Percentiles rank a stretch among this genome's conserved stretches.
These are phyloP conservation scores for Liquidambar formosana DNA, from an alignment of 164 flowering plant genomes.

Conservation along the genomic window DNA sequence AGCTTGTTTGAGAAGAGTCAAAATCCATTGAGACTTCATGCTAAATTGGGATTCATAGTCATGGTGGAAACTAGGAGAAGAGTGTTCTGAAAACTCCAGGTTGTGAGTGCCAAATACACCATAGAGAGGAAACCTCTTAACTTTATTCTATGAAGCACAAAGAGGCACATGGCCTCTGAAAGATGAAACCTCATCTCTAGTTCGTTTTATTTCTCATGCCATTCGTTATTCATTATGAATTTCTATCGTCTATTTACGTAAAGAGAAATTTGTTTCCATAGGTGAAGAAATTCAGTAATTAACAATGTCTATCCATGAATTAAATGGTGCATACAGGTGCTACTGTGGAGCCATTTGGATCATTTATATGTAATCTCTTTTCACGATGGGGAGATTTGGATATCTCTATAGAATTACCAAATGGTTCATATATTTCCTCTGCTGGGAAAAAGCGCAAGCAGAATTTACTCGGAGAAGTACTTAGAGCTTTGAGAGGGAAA, in stretches of 20 bases:
- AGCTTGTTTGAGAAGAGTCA: no score
- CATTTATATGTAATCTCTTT: constrained; percentile 86
- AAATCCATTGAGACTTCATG: no score
- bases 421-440: constrained; percentile 45
- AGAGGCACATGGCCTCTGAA: not conserved
- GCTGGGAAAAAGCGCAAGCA: constrained; percentile 57
- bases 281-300: not conserved
- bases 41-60: not conserved
- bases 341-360: constrained; percentile 91
- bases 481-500: constrained; percentile 41
- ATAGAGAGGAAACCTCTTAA: not conserved
- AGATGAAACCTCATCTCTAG: not conserved
- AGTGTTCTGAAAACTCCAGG: not conserved
- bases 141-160: not conserved
- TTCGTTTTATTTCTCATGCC: not conserved
- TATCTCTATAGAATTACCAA: constrained; percentile 66
- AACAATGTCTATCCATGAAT: not conserved
- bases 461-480: constrained; percentile 43
- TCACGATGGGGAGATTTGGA: constrained; percentile 87
- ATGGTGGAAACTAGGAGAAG: not conserved
- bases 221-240: not conserved
- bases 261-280: not conserved
- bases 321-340: constrained; percentile 56
- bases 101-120: not conserved
- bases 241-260: not conserved